phyloP scores from a whole-genome alignment of 345 rosid genomes.

The Boechera stricta region DNA sequence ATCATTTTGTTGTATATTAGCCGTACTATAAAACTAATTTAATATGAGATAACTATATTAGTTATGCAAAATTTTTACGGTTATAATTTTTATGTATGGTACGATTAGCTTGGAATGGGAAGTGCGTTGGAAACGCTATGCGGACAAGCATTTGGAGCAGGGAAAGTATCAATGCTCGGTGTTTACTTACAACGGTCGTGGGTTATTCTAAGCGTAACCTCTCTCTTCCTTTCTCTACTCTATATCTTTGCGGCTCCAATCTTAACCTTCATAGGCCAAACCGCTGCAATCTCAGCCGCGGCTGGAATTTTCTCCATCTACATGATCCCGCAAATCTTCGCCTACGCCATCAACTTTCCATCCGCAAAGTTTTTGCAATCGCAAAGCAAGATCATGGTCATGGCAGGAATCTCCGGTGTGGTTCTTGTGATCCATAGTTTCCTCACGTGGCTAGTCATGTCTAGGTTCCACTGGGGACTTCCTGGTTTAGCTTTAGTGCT shows the following conservation, averaged over 20 bases:
- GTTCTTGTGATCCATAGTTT: constrained; percentile 63
- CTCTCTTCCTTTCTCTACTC: constrained; percentile 57
- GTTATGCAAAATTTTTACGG: neutral
- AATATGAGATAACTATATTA: neutral
- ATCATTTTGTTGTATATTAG: neutral
- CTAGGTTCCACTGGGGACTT: constrained; percentile 68
- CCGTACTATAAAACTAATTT: neutral
- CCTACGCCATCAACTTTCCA: constrained; percentile 76
- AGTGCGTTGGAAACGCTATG: constrained; percentile 94
- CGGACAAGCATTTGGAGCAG: constrained; percentile 94
- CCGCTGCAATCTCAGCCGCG: constrained; percentile 56
- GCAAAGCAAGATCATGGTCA: constrained; percentile 88
- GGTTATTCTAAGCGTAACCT: constrained; percentile 70
- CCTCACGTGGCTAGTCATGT: constrained; percentile 74
- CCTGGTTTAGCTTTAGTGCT: constrained; percentile 75
- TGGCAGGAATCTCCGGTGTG: constrained; percentile 68
- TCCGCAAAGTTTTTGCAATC: constrained; percentile 82
- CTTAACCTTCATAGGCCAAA: constrained; percentile 75
- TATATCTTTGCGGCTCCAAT: constrained; percentile 66
- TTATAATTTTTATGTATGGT: neutral
- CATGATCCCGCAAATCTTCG: constrained; percentile 92
- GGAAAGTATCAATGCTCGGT: constrained; percentile 80
- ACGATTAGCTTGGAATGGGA: constrained; percentile 91
- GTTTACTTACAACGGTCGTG: constrained; percentile 93
- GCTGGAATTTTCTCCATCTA: constrained; percentile 73